phyloP scores from a whole-genome alignment of 371 early-diverging fungal species.

The Funneliformis caledonium region DNA sequence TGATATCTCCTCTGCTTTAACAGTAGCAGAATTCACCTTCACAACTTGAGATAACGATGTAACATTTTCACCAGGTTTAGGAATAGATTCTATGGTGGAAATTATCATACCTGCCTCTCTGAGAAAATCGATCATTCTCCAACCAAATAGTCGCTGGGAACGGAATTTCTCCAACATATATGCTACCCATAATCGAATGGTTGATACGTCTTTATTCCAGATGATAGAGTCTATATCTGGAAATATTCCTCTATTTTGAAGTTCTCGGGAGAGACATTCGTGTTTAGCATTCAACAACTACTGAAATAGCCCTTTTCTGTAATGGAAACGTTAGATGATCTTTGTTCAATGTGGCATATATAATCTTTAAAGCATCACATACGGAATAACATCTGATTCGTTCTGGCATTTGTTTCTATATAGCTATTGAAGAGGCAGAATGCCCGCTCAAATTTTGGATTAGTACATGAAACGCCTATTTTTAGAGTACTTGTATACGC shows the following conservation, averaged over 20 bases:
- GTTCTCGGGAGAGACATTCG: constrained; percentile 12
- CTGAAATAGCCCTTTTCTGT: constrained; percentile 23
- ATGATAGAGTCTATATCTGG: constrained; percentile 14
- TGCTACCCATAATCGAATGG: too few relatives aligned
- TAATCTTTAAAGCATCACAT: constrained; percentile 30
- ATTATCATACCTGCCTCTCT: too few relatives aligned
- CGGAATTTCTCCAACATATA: too few relatives aligned
- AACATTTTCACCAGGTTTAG: not conserved
- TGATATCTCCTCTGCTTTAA: constrained; percentile 39
- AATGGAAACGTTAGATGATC: constrained; percentile 24
- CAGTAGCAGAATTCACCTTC: not conserved
- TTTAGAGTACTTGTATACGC: constrained; percentile 18
- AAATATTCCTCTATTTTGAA: constrained; percentile 16
- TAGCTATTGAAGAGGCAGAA: constrained; percentile 33
- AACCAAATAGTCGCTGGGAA: too few relatives aligned
- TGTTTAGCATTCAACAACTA: constrained; percentile 25
- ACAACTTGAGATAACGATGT: not conserved
- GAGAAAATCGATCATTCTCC: constrained; percentile 15
- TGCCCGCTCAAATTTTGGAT: constrained; percentile 32
- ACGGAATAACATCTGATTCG: constrained; percentile 31
- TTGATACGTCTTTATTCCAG: constrained; percentile 14
- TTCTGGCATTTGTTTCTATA: constrained; percentile 36
- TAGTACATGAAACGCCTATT: constrained; percentile 35
- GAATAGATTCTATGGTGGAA: constrained; percentile 2
- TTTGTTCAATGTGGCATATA: constrained; percentile 32